Percentiles rank a stretch among this genome's conserved stretches.
Evolutionary conservation across 1,139 yeast genomes (phyloP).

Genomic region (Debaryomycetaceae sp.): DNA sequence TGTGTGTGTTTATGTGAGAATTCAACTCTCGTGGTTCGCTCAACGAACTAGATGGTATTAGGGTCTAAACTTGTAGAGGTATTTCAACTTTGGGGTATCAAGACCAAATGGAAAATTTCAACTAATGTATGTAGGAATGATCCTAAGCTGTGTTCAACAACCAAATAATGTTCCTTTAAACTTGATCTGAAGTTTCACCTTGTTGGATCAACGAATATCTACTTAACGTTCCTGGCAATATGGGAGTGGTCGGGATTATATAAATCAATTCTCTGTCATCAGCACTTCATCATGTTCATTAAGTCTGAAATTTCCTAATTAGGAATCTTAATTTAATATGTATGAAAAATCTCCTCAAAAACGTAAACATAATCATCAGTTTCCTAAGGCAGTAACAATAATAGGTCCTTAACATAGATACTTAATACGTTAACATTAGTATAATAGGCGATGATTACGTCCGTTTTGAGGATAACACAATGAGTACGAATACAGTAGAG

Average conservation of each 20-base stretch:
- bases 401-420: background rate
- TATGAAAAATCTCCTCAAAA: background rate
- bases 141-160: background rate
- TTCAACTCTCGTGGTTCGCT: background rate
- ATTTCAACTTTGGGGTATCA: background rate
- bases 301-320: background rate
- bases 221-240: too few relatives aligned
- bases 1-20: background rate
- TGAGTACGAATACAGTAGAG: too few relatives aligned
- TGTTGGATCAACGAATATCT: too few relatives aligned
- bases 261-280: background rate
- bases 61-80: background rate
- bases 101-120: background rate
- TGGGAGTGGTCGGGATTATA: constrained; percentile 3
- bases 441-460: background rate
- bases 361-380: background rate
- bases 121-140: background rate
- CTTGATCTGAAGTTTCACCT: too few relatives aligned
- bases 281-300: background rate
- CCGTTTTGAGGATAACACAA: background rate
- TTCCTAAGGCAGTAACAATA: background rate
- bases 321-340: background rate
- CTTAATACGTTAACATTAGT: background rate
- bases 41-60: background rate
- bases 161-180: too few relatives aligned